Conservation (phyloP, 2,329 filamentous ascomycete genomes). For the Fusarium hainanense region DNA sequence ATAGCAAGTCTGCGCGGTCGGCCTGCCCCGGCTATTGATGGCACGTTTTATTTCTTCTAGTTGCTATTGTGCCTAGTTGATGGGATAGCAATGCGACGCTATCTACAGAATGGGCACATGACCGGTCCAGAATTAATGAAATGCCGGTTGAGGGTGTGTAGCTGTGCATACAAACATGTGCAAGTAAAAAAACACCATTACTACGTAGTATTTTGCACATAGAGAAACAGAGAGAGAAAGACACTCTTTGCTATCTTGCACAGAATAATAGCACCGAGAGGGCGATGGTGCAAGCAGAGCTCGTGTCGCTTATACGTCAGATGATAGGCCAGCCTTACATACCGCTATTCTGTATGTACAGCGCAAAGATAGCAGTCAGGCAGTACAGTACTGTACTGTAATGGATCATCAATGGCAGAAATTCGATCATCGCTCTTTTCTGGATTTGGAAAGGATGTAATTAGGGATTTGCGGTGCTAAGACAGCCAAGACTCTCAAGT, state of each 20-base stretch:
- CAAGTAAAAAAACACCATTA: not conserved
- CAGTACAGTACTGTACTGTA: not conserved
- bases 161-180: not conserved
- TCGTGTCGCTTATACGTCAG: constrained; percentile 15
- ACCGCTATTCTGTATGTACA: constrained; percentile 17
- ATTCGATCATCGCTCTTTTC: constrained; percentile 14
- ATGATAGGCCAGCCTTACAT: constrained; percentile 32
- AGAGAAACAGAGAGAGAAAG: not conserved
- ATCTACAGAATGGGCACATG: constrained; percentile 23
- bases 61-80: not conserved
- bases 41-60: constrained; percentile 24
- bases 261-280: constrained; percentile 8
- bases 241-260: constrained; percentile 16
- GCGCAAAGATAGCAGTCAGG: not conserved
- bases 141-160: constrained; percentile 21
- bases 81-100: constrained; percentile 15
- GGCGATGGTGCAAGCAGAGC: not conserved
- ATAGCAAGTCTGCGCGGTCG: constrained; percentile 23
- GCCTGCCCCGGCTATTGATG: constrained; percentile 32
- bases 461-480: constrained; percentile 30
- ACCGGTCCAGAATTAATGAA: constrained; percentile 26
- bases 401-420: constrained; percentile 20
- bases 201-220: not conserved
- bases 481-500: constrained; percentile 5
- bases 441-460: constrained; percentile 36